Evolutionary conservation across 306 rosid species (phyloP).

Genomic region (Dalbergia oliveri): DNA sequence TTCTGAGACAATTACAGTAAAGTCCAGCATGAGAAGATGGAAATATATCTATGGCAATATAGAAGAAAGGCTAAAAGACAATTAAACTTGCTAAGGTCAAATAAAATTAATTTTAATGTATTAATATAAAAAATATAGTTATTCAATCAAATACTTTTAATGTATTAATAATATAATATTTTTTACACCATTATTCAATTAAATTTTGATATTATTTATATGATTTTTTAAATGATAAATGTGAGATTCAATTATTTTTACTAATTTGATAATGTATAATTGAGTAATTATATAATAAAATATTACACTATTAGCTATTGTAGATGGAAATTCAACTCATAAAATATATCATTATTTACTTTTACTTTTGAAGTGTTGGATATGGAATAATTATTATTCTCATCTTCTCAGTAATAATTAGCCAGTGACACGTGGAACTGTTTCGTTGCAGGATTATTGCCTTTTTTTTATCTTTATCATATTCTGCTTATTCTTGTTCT

Average conservation of each 20-base stretch:
- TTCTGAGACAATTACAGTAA: slow-evolving; percentile 9
- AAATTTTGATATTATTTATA: too few relatives aligned
- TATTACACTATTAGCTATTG: too few relatives aligned
- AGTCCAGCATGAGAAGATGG: slow-evolving; percentile 15
- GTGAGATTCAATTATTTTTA: too few relatives aligned
- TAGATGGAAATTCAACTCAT: neutral
- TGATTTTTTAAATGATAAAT: too few relatives aligned
- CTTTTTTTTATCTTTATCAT: too few relatives aligned
- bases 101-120: neutral
- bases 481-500: neutral
- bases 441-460: neutral
- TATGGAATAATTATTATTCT: neutral
- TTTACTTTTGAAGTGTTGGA: neutral
- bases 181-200: too few relatives aligned
- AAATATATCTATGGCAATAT: neutral
- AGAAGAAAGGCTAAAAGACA: neutral
- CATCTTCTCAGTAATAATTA: neutral
- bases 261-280: too few relatives aligned
- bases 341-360: neutral
- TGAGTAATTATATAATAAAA: too few relatives aligned
- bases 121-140: too few relatives aligned
- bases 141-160: too few relatives aligned
- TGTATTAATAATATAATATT: too few relatives aligned
- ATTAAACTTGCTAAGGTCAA: slow-evolving; percentile 16
- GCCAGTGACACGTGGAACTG: neutral